phyloP scores from a whole-genome alignment of 257 asterid genomes.

The Cordia subcordata region DNA sequence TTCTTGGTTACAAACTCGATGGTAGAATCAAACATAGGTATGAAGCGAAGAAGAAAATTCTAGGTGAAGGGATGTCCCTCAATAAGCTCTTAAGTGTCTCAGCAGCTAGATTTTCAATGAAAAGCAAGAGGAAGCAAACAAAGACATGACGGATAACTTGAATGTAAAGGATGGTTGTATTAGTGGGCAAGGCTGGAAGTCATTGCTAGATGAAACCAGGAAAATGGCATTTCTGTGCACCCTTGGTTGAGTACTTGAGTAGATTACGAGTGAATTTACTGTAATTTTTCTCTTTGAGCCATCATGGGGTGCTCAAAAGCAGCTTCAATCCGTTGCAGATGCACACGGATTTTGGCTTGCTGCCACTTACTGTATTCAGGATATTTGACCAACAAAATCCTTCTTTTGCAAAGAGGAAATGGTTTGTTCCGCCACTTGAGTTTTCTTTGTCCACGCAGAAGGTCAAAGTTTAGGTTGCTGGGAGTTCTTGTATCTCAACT shows the following conservation, averaged over 20 bases:
- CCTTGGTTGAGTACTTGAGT: neutral
- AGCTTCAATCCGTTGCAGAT: neutral
- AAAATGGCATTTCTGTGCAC: neutral
- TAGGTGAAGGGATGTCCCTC: conserved; percentile 78
- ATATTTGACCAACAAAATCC: too few relatives aligned
- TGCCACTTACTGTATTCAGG: neutral
- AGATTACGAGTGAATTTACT: neutral
- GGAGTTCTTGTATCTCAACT: too few relatives aligned
- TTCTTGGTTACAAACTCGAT: conserved; percentile 86
- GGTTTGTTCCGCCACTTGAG: too few relatives aligned
- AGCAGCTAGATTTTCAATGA: conserved; percentile 53
- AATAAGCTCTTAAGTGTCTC: conserved; percentile 81
- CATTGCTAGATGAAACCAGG: neutral
- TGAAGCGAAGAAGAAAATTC: conserved; percentile 50
- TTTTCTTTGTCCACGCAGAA: too few relatives aligned
- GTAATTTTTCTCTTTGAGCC: too few relatives aligned
- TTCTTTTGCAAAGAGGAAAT: too few relatives aligned
- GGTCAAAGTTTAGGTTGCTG: too few relatives aligned
- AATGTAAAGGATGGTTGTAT: conserved; percentile 14
- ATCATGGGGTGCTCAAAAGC: neutral
- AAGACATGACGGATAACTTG: conserved; percentile 12
- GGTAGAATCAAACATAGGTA: conserved; percentile 77
- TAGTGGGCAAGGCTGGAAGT: neutral
- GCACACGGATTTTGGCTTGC: neutral
- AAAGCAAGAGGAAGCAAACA: conserved; percentile 32